phyloP scores from a whole-genome alignment of 1,284 basidiomycete species.

The Hymenochaete sp. region DNA sequence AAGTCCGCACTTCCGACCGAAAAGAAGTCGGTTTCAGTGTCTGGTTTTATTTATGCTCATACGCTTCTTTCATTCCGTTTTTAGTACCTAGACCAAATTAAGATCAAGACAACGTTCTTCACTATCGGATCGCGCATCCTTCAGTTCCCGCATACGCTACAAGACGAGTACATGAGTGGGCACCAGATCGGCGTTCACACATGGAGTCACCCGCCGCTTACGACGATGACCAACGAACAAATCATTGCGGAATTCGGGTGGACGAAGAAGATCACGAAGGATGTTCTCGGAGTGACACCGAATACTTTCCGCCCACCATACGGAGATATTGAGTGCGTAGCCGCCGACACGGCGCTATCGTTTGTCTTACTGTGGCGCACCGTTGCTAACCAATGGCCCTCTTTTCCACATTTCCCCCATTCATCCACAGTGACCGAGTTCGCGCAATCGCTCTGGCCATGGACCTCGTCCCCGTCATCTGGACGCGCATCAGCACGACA shows the following conservation, averaged over 20 bases:
- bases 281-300: conserved; percentile 64
- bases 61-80: not conserved
- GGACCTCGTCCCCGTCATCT: conserved; percentile 58
- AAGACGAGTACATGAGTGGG: conserved; percentile 61
- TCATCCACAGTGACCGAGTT: conserved; percentile 59
- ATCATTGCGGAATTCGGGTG: conserved; percentile 86
- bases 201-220: conserved; percentile 60
- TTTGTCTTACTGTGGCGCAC: not conserved
- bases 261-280: conserved; percentile 78
- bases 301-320: conserved; percentile 58
- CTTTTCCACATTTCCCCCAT: too few species aligned
- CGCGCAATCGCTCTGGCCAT: conserved; percentile 68
- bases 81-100: conserved; percentile 50
- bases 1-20: not conserved
- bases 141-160: conserved; percentile 52
- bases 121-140: conserved; percentile 74
- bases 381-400: not conserved
- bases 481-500: conserved; percentile 51
- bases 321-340: conserved; percentile 56
- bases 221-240: conserved; percentile 71
- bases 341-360: not conserved
- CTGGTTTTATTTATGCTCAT: not conserved
- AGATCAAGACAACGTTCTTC: conserved; percentile 82
- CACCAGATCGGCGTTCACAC: conserved; percentile 68
- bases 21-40: not conserved